Conservation (phyloP, 169 alveolate genomes). For the Prorocentrum cordatum region DNA sequence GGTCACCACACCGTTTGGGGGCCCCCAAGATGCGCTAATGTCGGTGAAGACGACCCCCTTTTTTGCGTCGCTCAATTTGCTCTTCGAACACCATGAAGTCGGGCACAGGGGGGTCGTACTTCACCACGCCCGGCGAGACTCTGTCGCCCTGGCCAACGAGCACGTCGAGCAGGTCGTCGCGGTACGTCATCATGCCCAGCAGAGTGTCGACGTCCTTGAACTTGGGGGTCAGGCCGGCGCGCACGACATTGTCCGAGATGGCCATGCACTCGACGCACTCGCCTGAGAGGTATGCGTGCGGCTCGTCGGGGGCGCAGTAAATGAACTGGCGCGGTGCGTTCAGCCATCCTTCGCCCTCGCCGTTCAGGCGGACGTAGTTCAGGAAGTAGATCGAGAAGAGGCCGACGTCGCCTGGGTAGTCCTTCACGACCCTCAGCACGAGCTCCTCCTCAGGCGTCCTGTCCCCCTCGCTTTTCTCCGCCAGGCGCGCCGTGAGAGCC, state of each 20-base stretch:
- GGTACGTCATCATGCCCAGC: background rate
- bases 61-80: too few relatives aligned
- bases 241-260: conserved; percentile 85
- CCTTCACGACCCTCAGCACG: background rate
- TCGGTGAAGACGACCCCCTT: too few relatives aligned
- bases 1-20: too few relatives aligned
- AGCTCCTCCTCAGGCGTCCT: background rate
- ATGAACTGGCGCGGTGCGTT: conserved; percentile 77
- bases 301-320: conserved; percentile 79
- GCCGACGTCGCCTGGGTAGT: conserved; percentile 27
- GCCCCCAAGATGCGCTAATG: too few relatives aligned
- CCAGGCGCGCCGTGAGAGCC: background rate
- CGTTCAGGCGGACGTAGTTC: background rate
- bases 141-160: too few relatives aligned
- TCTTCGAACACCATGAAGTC: too few relatives aligned
- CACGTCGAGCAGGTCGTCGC: background rate
- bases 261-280: conserved; percentile 87
- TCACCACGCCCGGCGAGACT: too few relatives aligned
- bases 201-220: conserved; percentile 74
- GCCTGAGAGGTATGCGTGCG: conserved; percentile 86
- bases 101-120: too few relatives aligned
- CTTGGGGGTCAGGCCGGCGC: conserved; percentile 90
- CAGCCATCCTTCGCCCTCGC: background rate
- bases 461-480: background rate
- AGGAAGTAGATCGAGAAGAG: conserved; percentile 12